Conservation (phyloP, 352 stramenopile species). For the Aphanomyces invadans region DNA sequence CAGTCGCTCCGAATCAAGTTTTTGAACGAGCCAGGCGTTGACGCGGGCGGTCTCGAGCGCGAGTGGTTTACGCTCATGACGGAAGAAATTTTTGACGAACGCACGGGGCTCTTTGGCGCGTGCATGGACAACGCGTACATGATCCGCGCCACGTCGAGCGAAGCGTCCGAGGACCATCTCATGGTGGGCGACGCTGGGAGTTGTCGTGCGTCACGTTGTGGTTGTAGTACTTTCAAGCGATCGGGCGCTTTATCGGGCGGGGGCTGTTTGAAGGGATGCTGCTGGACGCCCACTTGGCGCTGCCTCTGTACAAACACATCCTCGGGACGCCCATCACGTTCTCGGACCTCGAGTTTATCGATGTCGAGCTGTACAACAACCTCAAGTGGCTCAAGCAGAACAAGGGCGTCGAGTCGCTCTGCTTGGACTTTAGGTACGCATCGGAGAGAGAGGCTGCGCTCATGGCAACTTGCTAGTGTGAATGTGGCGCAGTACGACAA, state of each 20-base stretch:
- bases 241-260: slow-evolving; percentile 79
- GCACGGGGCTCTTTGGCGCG: slow-evolving; percentile 71
- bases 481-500: slow-evolving; percentile 63
- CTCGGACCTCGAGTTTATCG: slow-evolving; percentile 85
- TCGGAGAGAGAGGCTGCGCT: too few relatives aligned
- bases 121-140: slow-evolving; percentile 67
- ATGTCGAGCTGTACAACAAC: slow-evolving; percentile 82
- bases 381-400: slow-evolving; percentile 79
- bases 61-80: slow-evolving; percentile 90
- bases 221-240: slow-evolving; percentile 80
- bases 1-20: slow-evolving; percentile 87
- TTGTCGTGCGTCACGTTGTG: too few relatives aligned
- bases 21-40: slow-evolving; percentile 84
- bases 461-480: slow-evolving; percentile 35
- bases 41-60: slow-evolving; percentile 83
- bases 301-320: slow-evolving; percentile 87
- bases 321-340: slow-evolving; percentile 85
- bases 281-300: slow-evolving; percentile 71
- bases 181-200: too few relatives aligned
- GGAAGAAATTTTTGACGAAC: slow-evolving; percentile 83
- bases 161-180: slow-evolving; percentile 78
- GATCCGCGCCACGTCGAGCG: slow-evolving; percentile 73
- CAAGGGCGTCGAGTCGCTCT: slow-evolving; percentile 65
- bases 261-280: slow-evolving; percentile 84
- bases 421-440: slow-evolving; percentile 74